Conservation (phyloP, 129 eudicot genomes). For the Pulicaria dysenterica region DNA sequence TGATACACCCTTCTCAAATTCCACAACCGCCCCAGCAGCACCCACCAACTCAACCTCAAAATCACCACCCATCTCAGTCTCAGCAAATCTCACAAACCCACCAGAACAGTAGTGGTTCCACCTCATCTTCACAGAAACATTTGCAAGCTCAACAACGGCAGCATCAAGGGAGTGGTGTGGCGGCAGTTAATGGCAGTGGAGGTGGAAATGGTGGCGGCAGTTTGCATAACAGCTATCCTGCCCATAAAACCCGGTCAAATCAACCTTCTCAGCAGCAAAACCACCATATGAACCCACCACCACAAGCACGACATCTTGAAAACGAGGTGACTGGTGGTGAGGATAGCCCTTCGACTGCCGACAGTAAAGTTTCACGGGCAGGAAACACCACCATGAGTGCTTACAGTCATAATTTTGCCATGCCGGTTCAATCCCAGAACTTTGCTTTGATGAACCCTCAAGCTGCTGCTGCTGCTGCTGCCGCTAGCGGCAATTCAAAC, state of each 20-base stretch:
- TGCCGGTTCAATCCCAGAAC: slow-evolving; percentile 70
- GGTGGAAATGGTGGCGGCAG: slow-evolving; percentile 47
- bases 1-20: slow-evolving; percentile 88
- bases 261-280: slow-evolving; percentile 44
- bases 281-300: slow-evolving; percentile 43
- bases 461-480: slow-evolving; percentile 37
- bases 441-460: slow-evolving; percentile 64
- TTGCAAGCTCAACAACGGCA: slow-evolving; percentile 70
- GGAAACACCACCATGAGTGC: slow-evolving; percentile 52
- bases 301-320: slow-evolving; percentile 56
- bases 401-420: slow-evolving; percentile 73
- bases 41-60: slow-evolving; percentile 35
- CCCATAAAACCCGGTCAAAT: slow-evolving; percentile 60
- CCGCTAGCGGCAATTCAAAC: slow-evolving; percentile 40
- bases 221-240: slow-evolving; percentile 53
- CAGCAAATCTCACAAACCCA: slow-evolving; percentile 57
- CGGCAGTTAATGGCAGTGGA: slow-evolving; percentile 53
- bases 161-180: slow-evolving; percentile 56
- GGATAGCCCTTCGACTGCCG: slow-evolving; percentile 78
- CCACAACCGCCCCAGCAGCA: slow-evolving; percentile 56
- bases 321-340: slow-evolving; percentile 63
- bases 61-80: slow-evolving; percentile 46
- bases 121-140: slow-evolving; percentile 83
- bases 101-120: slow-evolving; percentile 63
- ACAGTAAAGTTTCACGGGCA: slow-evolving; percentile 58